phyloP scores from a whole-genome alignment of 2,329 filamentous ascomycete genomes.

The Eutypa lata region DNA sequence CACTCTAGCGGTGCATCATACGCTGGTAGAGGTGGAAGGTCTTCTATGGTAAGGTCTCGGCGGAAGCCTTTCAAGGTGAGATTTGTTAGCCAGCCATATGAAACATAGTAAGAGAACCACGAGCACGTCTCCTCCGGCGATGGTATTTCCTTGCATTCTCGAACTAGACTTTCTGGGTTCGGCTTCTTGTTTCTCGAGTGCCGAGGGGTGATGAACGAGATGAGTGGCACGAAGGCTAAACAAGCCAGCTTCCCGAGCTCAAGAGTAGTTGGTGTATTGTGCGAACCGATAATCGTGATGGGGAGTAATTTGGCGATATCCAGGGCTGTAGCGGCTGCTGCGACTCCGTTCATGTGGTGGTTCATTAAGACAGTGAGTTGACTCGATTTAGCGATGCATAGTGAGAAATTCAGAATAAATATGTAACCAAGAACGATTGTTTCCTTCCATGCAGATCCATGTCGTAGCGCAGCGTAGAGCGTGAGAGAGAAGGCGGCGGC shows the following conservation, averaged over 20 bases:
- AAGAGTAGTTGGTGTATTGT: slow-evolving; percentile 10
- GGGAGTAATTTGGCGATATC: slow-evolving; percentile 18
- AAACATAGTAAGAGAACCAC: slow-evolving; percentile 28
- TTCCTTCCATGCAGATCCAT: slow-evolving; percentile 17
- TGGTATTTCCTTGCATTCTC: slow-evolving; percentile 1
- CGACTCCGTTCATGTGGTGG: slow-evolving; percentile 22
- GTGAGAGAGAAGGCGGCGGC: slow-evolving; percentile 6
- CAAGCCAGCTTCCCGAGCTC: slow-evolving; percentile 14
- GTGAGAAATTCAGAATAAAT: slow-evolving; percentile 16
- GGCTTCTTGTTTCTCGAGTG: slow-evolving; percentile 4
- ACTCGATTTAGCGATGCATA: slow-evolving; percentile 13
- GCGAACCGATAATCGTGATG: slow-evolving; percentile 21
- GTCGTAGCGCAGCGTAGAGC: slow-evolving; percentile 7
- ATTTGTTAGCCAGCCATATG: slow-evolving; percentile 31
- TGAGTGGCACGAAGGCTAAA: slow-evolving; percentile 5
- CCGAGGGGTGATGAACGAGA: slow-evolving; percentile 11
- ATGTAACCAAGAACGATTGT: slow-evolving; percentile 21
- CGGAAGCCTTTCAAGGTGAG: slow-evolving; percentile 26
- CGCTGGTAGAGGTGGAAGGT: slow-evolving; percentile 28
- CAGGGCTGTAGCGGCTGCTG: slow-evolving; percentile 15
- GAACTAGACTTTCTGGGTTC: slow-evolving; percentile 15
- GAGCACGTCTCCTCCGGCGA: slow-evolving; percentile 31
- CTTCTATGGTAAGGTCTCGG: slow-evolving; percentile 26
- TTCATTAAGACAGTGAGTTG: slow-evolving; percentile 12
- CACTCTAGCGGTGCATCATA: slow-evolving; percentile 27